Conservation (phyloP, 176 grass and related monocot genomes). For the Oryza australiensis region DNA sequence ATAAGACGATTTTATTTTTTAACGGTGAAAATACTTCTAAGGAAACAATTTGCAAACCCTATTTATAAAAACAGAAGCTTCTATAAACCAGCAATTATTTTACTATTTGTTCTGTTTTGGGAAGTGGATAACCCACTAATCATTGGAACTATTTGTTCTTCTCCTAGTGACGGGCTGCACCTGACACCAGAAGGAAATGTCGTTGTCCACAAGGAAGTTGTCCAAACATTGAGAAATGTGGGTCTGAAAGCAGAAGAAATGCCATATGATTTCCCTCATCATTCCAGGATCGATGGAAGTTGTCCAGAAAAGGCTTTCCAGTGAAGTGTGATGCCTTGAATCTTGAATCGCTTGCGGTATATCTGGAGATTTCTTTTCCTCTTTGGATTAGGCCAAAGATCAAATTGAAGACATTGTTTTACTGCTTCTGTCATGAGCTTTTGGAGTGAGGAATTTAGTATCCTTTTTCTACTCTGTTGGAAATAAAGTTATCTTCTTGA, state of each 20-base stretch:
- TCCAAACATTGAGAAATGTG: constrained; percentile 42
- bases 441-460: neutral
- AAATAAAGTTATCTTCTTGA: neutral
- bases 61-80: neutral
- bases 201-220: constrained; percentile 68
- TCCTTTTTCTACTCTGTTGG: neutral
- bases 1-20: neutral
- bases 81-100: neutral
- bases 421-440: neutral
- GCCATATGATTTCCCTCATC: constrained; percentile 72
- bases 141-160: constrained; percentile 11
- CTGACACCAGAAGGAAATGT: constrained; percentile 74
- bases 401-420: neutral
- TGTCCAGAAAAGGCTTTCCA: constrained; percentile 66
- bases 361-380: neutral
- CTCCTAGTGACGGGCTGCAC: constrained; percentile 76
- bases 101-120: neutral
- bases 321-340: constrained; percentile 15
- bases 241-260: constrained; percentile 71
- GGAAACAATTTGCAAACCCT: neutral
- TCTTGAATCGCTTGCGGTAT: neutral
- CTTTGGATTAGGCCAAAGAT: neutral
- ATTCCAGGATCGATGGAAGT: constrained; percentile 60
- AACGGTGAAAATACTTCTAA: neutral
- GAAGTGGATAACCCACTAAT: neutral